Evolutionary conservation across 2,329 filamentous ascomycete genomes (phyloP).

Genomic region (Spiromastix sp.): DNA sequence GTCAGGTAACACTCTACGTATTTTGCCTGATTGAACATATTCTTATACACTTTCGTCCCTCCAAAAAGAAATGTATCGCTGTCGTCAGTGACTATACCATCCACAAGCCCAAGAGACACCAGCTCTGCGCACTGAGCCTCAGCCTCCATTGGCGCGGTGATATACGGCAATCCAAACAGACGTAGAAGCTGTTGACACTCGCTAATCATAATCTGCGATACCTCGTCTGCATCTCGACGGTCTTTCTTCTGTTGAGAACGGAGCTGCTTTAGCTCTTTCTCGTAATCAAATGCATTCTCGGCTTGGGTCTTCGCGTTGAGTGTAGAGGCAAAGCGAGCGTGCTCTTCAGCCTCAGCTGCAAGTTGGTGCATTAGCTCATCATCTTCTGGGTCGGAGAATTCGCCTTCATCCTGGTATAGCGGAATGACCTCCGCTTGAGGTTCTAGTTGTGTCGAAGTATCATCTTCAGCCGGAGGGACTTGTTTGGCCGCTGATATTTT

Average conservation of each 20-base stretch:
- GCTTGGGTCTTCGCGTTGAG: conserved; percentile 64
- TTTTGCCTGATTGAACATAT: conserved; percentile 99
- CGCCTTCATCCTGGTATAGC: conserved; percentile 18
- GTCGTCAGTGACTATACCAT: conserved; percentile 96
- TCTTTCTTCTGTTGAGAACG: conserved; percentile 96
- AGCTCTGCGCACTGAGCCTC: conserved; percentile 96
- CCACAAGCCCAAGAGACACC: conserved; percentile 74
- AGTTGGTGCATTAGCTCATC: conserved; percentile 80
- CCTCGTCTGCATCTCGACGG: conserved; percentile 88
- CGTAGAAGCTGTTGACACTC: conserved; percentile 87
- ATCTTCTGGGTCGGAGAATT: conserved; percentile 80
- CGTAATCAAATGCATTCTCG: conserved; percentile 69
- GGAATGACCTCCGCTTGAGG: not conserved
- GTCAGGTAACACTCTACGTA: conserved; percentile 92
- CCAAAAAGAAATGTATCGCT: conserved; percentile 96
- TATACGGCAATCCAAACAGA: conserved; percentile 88
- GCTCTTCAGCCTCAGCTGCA: conserved; percentile 83
- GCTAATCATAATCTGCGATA: conserved; percentile 88
- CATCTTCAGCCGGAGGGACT: conserved; percentile 3
- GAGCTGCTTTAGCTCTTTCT: conserved; percentile 74
- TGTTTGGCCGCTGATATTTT: not conserved
- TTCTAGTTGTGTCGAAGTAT: conserved; percentile 1
- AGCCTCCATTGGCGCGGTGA: conserved; percentile 97
- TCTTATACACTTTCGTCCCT: conserved; percentile 94
- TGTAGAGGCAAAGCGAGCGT: conserved; percentile 81